Conservation (phyloP, 208 protist genomes). For the Wallacemonas sp. region DNA sequence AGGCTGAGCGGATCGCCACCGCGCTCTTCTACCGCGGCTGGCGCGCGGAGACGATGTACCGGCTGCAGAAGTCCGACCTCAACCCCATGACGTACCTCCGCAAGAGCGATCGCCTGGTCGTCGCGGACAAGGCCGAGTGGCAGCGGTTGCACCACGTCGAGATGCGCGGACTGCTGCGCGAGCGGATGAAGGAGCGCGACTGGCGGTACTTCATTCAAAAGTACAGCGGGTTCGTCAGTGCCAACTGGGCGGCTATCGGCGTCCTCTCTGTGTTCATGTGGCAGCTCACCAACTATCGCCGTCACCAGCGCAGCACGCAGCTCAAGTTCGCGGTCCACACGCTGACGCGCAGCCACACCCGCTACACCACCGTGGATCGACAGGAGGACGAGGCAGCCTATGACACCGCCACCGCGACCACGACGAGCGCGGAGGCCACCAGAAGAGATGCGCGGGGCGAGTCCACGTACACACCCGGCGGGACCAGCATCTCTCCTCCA, state of each 20-base stretch:
- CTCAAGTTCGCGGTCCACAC: slow-evolving; percentile 70
- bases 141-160: slow-evolving; percentile 58
- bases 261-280: slow-evolving; percentile 72
- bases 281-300: slow-evolving; percentile 69
- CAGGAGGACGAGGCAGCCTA: neutral
- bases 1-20: slow-evolving; percentile 49
- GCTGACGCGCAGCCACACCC: slow-evolving; percentile 40
- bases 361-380: slow-evolving; percentile 11
- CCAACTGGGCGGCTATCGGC: slow-evolving; percentile 56
- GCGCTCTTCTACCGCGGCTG: slow-evolving; percentile 64
- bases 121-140: slow-evolving; percentile 72
- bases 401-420: neutral
- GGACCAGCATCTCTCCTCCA: too few species aligned
- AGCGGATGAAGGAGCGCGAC: slow-evolving; percentile 63
- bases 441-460: too few species aligned
- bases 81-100: slow-evolving; percentile 58
- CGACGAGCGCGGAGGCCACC: neutral
- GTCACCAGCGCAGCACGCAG: slow-evolving; percentile 59
- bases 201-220: slow-evolving; percentile 73
- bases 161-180: slow-evolving; percentile 51
- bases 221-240: slow-evolving; percentile 72
- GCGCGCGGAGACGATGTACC: slow-evolving; percentile 54
- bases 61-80: slow-evolving; percentile 45
- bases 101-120: slow-evolving; percentile 43
- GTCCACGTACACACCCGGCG: too few species aligned